A percentile compares a stretch with the other conserved stretches of the same genome.
phyloP scores from a whole-genome alignment of 2,329 filamentous ascomycete genomes.

The Talaromyces atroroseus region DNA sequence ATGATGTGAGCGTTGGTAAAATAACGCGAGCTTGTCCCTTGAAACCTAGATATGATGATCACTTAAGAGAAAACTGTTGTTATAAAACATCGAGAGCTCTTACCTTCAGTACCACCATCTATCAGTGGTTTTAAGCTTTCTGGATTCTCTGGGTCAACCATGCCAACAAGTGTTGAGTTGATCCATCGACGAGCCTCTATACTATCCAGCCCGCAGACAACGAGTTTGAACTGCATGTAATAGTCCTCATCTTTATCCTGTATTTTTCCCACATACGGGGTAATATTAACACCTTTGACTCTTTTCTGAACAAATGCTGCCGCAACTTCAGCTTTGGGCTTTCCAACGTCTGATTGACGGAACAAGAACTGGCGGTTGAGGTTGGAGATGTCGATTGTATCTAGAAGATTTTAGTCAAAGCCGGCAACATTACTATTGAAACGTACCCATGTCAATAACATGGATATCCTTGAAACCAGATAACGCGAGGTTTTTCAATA shows the following conservation, averaged over 20 bases:
- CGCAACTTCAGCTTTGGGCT: constrained; percentile 87
- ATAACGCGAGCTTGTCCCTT: constrained; percentile 95
- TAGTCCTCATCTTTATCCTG: constrained; percentile 96
- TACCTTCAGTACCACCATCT: constrained; percentile 90
- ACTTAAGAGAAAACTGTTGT: constrained; percentile 4
- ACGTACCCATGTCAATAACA: constrained; percentile 93
- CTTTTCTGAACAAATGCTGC: constrained; percentile 85
- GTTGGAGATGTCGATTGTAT: constrained; percentile 98
- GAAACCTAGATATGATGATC: constrained; percentile 57
- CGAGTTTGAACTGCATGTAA: constrained; percentile 92
- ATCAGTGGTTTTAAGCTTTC: constrained; percentile 90
- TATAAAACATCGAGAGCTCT: background rate
- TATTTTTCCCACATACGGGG: constrained; percentile 87
- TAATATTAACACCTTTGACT: constrained; percentile 87
- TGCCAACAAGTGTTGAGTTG: constrained; percentile 83
- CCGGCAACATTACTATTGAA: background rate
- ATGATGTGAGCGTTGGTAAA: constrained; percentile 85
- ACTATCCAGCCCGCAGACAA: constrained; percentile 92
- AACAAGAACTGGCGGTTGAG: constrained; percentile 97
- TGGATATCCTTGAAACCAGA: constrained; percentile 96
- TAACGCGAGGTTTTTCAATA: constrained; percentile 90
- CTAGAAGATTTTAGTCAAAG: constrained; percentile 41
- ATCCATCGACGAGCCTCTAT: constrained; percentile 99
- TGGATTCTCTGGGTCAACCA: constrained; percentile 77
- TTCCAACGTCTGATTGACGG: constrained; percentile 83